Evolutionary conservation across 2,329 filamentous ascomycete genomes (phyloP).

Genomic region (Cladosporium sp.): DNA sequence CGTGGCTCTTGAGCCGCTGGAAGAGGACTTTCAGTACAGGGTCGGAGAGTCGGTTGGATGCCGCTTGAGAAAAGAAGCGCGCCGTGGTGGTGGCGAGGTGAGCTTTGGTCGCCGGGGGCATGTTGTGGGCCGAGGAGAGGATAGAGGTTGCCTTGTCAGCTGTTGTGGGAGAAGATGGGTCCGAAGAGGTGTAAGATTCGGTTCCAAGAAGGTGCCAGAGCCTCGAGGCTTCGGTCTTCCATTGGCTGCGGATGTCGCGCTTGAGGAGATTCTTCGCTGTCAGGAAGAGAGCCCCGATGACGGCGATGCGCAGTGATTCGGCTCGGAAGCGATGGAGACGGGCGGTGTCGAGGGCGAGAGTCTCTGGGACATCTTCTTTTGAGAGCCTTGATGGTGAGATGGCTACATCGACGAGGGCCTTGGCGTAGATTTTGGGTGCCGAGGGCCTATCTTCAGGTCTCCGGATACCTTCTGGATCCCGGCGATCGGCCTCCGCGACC

Average conservation of each 20-base stretch:
- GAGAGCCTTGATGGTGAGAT: constrained; percentile 57
- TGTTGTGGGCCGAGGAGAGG: constrained; percentile 45
- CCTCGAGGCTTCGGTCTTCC: constrained; percentile 68
- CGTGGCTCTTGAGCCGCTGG: constrained; percentile 59
- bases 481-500: constrained; percentile 57
- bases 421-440: constrained; percentile 65
- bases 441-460: constrained; percentile 58
- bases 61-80: constrained; percentile 49
- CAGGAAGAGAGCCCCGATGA: constrained; percentile 66
- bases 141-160: constrained; percentile 41
- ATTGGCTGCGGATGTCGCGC: constrained; percentile 69
- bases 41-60: constrained; percentile 46
- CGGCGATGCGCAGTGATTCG: constrained; percentile 60
- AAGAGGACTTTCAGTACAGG: constrained; percentile 63
- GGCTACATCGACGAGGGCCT: constrained; percentile 68
- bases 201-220: constrained; percentile 63
- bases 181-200: constrained; percentile 40
- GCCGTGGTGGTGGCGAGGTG: constrained; percentile 39
- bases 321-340: constrained; percentile 55
- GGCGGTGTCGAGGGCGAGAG: constrained; percentile 61
- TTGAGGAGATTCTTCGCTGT: constrained; percentile 80
- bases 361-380: constrained; percentile 59
- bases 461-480: constrained; percentile 63
- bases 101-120: constrained; percentile 41
- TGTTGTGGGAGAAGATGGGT: constrained; percentile 24